Percentiles rank a stretch among this genome's conserved stretches.
Conservation (phyloP, 2,329 filamentous ascomycete genomes). For the Seiridium cupressi region DNA sequence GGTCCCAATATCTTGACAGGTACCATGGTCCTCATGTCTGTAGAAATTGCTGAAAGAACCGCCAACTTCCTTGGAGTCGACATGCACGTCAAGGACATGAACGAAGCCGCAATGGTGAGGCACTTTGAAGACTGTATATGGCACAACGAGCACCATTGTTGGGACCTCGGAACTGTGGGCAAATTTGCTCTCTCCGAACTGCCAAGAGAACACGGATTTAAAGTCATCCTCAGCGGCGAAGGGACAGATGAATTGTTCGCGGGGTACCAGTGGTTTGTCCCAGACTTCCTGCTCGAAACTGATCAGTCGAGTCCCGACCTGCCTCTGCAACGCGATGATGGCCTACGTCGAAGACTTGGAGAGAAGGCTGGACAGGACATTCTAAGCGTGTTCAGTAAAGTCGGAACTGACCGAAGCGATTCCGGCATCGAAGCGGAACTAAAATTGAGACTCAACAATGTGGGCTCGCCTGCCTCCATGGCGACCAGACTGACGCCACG, state of each 20-base stretch:
- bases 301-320: constrained; percentile 10
- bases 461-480: constrained; percentile 2
- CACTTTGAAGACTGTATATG: constrained; percentile 43
- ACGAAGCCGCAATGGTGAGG: constrained; percentile 36
- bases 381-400: background rate
- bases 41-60: constrained; percentile 32
- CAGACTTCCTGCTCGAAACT: constrained; percentile 12
- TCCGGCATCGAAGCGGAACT: background rate
- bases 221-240: constrained; percentile 17
- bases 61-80: constrained; percentile 38
- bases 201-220: constrained; percentile 39
- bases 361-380: background rate
- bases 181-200: constrained; percentile 42
- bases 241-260: constrained; percentile 16
- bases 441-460: background rate
- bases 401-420: background rate
- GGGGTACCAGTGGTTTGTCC: constrained; percentile 15
- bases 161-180: constrained; percentile 46
- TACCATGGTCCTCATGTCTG: background rate
- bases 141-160: constrained; percentile 33
- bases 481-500: background rate
- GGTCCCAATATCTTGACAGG: background rate
- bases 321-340: constrained; percentile 5
- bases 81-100: constrained; percentile 33
- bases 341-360: constrained; percentile 5